phyloP scores from a whole-genome alignment of 805 yeast genomes.

The Barnettozyma siamensis region DNA sequence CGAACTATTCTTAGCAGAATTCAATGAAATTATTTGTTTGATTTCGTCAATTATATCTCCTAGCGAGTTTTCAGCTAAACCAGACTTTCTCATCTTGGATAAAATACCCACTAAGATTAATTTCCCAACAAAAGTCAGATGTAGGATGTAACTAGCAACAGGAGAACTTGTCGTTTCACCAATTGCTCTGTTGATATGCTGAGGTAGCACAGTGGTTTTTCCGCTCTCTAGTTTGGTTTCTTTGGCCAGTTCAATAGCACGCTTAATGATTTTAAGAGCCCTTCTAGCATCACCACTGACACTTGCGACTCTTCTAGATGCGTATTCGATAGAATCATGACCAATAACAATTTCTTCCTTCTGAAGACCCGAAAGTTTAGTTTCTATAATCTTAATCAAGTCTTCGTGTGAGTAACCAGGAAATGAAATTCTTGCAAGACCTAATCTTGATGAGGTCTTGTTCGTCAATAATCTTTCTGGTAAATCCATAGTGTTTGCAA shows the following conservation, averaged over 20 bases:
- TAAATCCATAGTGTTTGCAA: slow-evolving; percentile 95
- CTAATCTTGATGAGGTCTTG: slow-evolving; percentile 87
- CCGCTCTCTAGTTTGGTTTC: slow-evolving; percentile 15
- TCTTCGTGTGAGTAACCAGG: slow-evolving; percentile 83
- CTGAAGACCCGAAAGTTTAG: slow-evolving; percentile 50
- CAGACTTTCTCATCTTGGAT: slow-evolving; percentile 57
- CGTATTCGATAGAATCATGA: slow-evolving; percentile 82
- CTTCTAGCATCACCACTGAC: slow-evolving; percentile 97
- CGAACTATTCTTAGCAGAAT: slow-evolving; percentile 24
- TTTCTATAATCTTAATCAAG: slow-evolving; percentile 65
- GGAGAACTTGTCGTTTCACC: slow-evolving; percentile 77
- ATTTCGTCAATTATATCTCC: slow-evolving; percentile 81
- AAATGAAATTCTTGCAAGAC: slow-evolving; percentile 80
- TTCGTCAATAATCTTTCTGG: slow-evolving; percentile 86
- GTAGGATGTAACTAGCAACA: slow-evolving; percentile 46
- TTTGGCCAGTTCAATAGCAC: slow-evolving; percentile 81
- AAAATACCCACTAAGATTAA: slow-evolving; percentile 66
- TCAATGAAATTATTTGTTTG: slow-evolving; percentile 43
- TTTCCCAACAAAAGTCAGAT: slow-evolving; percentile 65
- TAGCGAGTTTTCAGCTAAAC: slow-evolving; percentile 61
- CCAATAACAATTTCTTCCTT: slow-evolving; percentile 34
- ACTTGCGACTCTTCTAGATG: slow-evolving; percentile 89
- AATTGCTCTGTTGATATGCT: slow-evolving; percentile 74
- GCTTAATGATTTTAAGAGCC: slow-evolving; percentile 77
- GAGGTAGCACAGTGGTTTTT: slow-evolving; percentile 53